phyloP scores from a whole-genome alignment of 2,329 filamentous ascomycete species.

The Fonsecaea nubica region DNA sequence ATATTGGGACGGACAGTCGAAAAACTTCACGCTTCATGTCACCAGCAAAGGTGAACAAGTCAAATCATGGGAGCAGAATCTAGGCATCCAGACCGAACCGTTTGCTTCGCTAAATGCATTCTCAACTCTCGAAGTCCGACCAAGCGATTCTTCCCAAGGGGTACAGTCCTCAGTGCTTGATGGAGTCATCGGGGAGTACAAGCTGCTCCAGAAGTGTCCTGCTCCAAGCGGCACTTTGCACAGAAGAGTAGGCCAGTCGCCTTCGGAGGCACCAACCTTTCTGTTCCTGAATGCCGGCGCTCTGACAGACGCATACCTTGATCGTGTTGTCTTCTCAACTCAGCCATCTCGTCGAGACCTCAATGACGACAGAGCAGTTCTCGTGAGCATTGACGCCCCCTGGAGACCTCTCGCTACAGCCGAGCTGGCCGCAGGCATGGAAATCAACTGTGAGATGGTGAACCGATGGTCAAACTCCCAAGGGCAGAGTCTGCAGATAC shows the following conservation, averaged over 20 bases:
- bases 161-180: background rate
- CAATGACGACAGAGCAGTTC: slow-evolving; percentile 53
- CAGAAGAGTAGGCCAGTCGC: slow-evolving; percentile 2
- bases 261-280: slow-evolving; percentile 50
- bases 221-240: slow-evolving; percentile 32
- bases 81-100: slow-evolving; percentile 49
- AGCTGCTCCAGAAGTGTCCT: slow-evolving; percentile 28
- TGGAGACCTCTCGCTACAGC: slow-evolving; percentile 25
- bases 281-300: slow-evolving; percentile 65
- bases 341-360: slow-evolving; percentile 48
- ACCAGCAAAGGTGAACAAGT: slow-evolving; percentile 45
- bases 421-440: background rate
- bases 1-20: slow-evolving; percentile 47
- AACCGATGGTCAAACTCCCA: slow-evolving; percentile 16
- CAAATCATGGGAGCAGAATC: slow-evolving; percentile 49
- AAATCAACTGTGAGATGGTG: slow-evolving; percentile 20
- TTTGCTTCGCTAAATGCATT: slow-evolving; percentile 44
- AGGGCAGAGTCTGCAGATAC: slow-evolving; percentile 11
- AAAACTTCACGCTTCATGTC: slow-evolving; percentile 46
- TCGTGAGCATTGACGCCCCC: slow-evolving; percentile 53
- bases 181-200: slow-evolving; percentile 26
- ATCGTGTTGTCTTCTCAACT: slow-evolving; percentile 64
- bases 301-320: slow-evolving; percentile 54
- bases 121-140: slow-evolving; percentile 41
- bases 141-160: background rate